Evolutionary conservation across 2,329 filamentous ascomycete genomes (phyloP).

Genomic region (Blumeria graminis): DNA sequence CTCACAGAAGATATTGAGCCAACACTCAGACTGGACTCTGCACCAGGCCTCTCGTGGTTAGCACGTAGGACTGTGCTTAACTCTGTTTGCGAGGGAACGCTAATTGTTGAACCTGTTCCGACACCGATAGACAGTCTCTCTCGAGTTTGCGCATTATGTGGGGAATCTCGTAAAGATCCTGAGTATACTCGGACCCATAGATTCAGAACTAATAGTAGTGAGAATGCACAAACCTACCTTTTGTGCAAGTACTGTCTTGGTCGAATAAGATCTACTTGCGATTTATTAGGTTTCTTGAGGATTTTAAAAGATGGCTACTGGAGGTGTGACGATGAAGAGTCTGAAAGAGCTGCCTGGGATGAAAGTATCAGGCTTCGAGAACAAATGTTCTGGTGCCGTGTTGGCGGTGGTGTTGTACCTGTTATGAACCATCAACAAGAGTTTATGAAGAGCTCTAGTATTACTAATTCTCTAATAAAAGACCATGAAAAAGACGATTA

Average conservation of each 20-base stretch:
- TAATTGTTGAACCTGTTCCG: conserved; percentile 76
- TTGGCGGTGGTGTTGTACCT: conserved; percentile 78
- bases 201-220: conserved; percentile 70
- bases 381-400: conserved; percentile 89
- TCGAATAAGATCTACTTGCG: conserved; percentile 67
- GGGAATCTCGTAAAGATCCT: conserved; percentile 50
- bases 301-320: conserved; percentile 86
- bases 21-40: conserved; percentile 67
- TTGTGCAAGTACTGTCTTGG: conserved; percentile 73
- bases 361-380: conserved; percentile 76
- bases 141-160: conserved; percentile 54
- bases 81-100: conserved; percentile 59
- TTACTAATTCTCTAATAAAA: conserved; percentile 12
- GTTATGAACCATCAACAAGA: conserved; percentile 7
- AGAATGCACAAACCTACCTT: conserved; percentile 70
- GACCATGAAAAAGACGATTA: conserved; percentile 5
- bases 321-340: conserved; percentile 59
- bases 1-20: conserved; percentile 85
- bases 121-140: conserved; percentile 22
- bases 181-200: conserved; percentile 58
- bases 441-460: conserved; percentile 9
- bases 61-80: conserved; percentile 64
- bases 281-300: conserved; percentile 74
- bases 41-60: conserved; percentile 82
- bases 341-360: conserved; percentile 79